phyloP scores from a whole-genome alignment of 139 green algal genomes.

The Coelastrella sp. region DNA sequence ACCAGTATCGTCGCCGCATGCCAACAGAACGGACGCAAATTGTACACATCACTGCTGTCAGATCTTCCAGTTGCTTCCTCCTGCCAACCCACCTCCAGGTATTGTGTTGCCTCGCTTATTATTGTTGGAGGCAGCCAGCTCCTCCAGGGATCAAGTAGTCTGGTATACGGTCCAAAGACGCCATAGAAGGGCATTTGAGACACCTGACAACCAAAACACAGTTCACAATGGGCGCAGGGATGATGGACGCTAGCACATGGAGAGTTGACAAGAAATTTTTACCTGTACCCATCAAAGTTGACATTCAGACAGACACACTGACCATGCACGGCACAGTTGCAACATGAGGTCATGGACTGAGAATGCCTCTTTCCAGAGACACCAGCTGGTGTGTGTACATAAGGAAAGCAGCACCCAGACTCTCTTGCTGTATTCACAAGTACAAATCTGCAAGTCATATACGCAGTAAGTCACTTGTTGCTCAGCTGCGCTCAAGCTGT shows the following conservation, averaged over 20 bases:
- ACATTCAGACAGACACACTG: too few species aligned
- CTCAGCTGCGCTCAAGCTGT: not conserved
- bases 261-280: not conserved
- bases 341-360: too few species aligned
- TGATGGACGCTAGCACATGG: not conserved
- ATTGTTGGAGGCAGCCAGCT: constrained; percentile 5
- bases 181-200: constrained; percentile 61
- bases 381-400: too few species aligned
- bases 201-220: constrained; percentile 50
- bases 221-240: not conserved
- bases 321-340: too few species aligned
- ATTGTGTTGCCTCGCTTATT: not conserved
- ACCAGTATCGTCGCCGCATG: too few species aligned
- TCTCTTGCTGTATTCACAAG: too few species aligned
- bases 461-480: not conserved
- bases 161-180: constrained; percentile 53
- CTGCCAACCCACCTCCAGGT: not conserved
- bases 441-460: not conserved
- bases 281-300: too few species aligned
- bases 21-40: too few species aligned
- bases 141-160: constrained; percentile 42
- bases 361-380: too few species aligned
- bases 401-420: too few species aligned
- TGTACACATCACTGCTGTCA: too few species aligned
- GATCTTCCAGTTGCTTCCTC: not conserved